Base-by-base conservation (phyloP, 176 grass and related monocot genomes). In the Carex pumila region DNA sequence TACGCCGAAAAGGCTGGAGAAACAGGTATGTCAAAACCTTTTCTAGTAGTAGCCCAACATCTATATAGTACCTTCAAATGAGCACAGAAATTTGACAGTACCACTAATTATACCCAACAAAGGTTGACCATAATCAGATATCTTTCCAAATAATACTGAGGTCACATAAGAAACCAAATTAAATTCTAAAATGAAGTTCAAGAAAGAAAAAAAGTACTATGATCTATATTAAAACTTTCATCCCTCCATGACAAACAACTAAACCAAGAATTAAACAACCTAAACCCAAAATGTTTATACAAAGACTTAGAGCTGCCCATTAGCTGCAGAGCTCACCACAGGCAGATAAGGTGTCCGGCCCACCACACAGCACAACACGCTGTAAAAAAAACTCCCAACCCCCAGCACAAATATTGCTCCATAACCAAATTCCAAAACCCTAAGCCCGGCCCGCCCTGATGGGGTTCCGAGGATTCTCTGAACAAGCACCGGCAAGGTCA, bases 261-360 rank as follows among this genome's bases (percentile, higher is more conserved):
- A 61, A 80, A 60, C 25, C 61, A 12, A 41, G 45, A 11, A 80
- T 61, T 39, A 2, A 53, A 30, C 63, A 4, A 81, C 3, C 3
- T 29, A 65, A 65, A 65, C 19, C 10, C 9, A 81, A 39, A 81
- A 81, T 21, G 25, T 41, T 79, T 56, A 79, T 59, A 54, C 53
- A 65, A 10, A 63, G 19, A 39, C 65, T 80, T 34, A 87, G 8
- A 90, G 55, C 63, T 90, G 88, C 9, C 74, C 71, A 31, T 90
- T 53, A 19, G 88, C 85, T 4, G 74, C 71, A 7, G 85, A 8
- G n/a, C 64, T 83, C 2, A 87, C 84, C 2, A 86, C 1, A 17
- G 88, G 88, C 59, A 90, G 71, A 36, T 87, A 70, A 11, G 84
- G 88, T 6, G 84, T 86, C 39, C 50, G 69, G 8, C 88, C 88